A percentile compares a stretch with the other conserved stretches of the same genome.
These are phyloP conservation scores for Oryza meyeriana DNA, from an alignment of 176 grass and related monocot genomes.

Conservation along the genomic window DNA sequence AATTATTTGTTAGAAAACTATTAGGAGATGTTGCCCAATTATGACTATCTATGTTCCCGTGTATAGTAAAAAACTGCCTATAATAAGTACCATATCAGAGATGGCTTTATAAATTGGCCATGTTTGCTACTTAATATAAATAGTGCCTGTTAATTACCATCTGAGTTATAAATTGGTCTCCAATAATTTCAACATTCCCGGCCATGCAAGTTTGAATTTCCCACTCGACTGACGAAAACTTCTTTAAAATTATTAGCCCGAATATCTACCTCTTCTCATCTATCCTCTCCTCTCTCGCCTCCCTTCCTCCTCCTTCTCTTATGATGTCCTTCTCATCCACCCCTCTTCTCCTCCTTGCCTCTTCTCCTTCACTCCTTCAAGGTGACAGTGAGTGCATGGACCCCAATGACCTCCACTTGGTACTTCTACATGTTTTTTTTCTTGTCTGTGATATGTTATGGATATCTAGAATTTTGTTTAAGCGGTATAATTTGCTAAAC, in stretches of 20 bases:
- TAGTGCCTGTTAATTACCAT: not conserved
- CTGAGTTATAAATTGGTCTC: not conserved
- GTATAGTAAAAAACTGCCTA: not conserved
- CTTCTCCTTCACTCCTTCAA: not conserved
- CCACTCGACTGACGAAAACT: not conserved
- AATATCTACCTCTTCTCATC: not conserved
- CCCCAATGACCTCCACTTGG: not conserved
- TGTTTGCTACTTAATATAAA: not conserved
- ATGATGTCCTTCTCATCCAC: not conserved
- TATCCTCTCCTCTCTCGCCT: not conserved
- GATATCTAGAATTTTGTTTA: not conserved
- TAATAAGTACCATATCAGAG: not conserved
- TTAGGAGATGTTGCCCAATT: not conserved
- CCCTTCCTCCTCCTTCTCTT: not conserved
- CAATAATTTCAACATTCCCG: not conserved
- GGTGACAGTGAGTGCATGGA: not conserved
- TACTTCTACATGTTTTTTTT: not conserved
- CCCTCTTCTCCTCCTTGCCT: not conserved
- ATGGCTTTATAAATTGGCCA: not conserved
- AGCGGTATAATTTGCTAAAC: not conserved
- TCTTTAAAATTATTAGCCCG: not conserved
- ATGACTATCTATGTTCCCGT: not conserved
- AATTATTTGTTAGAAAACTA: not conserved
- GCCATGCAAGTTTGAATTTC: not conserved
- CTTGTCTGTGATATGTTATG: not conserved